phyloP scores from a whole-genome alignment of 306 rosid genomes.

The Gillenia trifoliata region DNA sequence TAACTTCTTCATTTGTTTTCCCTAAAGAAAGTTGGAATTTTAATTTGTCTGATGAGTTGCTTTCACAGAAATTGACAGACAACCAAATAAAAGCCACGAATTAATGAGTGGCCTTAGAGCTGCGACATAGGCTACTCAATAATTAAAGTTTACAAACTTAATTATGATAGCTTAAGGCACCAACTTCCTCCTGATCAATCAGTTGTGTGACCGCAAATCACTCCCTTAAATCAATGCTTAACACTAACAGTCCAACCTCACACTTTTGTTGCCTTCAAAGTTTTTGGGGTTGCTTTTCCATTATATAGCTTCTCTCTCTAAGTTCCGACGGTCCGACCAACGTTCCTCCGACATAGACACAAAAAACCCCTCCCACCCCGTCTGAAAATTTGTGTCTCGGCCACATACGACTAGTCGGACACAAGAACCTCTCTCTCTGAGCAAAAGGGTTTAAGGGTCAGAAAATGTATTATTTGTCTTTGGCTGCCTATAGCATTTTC shows the following conservation, averaged over 20 bases:
- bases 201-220: conserved; percentile 11
- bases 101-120: not conserved
- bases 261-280: conserved; percentile 4
- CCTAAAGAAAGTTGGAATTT: not conserved
- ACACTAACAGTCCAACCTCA: not conserved
- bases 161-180: not conserved
- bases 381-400: not conserved
- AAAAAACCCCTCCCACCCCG: not conserved
- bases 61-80: not conserved
- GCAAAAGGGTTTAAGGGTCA: not conserved
- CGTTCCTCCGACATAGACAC: not conserved
- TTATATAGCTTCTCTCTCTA: not conserved
- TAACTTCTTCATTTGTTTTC: too few species aligned
- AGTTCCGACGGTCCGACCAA: not conserved
- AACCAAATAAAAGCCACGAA: not conserved
- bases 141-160: not conserved
- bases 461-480: conserved; percentile 13
- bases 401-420: not conserved
- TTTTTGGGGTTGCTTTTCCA: not conserved
- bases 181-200: not conserved
- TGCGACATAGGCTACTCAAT: not conserved
- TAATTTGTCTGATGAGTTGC: not conserved
- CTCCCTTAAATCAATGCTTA: not conserved
- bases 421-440: not conserved
- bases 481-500: conserved; percentile 32